Percentiles rank a stretch among this genome's conserved stretches.
Conservation (phyloP, 129 eudicot genomes). For the Smallanthus sonchifolius region DNA sequence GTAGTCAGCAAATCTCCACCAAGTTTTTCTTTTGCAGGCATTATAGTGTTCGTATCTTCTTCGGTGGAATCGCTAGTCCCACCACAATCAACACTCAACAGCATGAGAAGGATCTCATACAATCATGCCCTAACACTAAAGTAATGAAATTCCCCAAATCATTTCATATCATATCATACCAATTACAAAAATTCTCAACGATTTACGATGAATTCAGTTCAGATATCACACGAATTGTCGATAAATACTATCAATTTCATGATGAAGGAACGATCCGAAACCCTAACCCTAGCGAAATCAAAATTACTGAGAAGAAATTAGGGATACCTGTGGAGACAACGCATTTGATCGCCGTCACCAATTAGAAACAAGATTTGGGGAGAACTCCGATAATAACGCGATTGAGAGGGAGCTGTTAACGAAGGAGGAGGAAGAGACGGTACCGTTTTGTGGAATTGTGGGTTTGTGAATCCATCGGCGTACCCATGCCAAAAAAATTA, state of each 20-base stretch:
- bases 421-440: too few relatives aligned
- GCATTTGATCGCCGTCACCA: conserved; percentile 40
- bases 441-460: too few relatives aligned
- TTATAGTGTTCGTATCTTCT: conserved; percentile 27
- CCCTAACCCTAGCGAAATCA: conserved; percentile 34
- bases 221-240: not conserved
- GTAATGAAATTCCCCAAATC: conserved; percentile 1
- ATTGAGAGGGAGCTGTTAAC: too few relatives aligned
- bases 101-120: conserved; percentile 42
- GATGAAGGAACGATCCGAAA: conserved; percentile 5
- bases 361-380: conserved; percentile 9
- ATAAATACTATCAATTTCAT: not conserved
- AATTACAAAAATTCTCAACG: not conserved
- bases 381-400: not conserved
- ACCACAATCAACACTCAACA: conserved; percentile 46
- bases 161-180: conserved; percentile 27
- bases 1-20: conserved; percentile 50
- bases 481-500: too few relatives aligned
- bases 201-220: conserved; percentile 4
- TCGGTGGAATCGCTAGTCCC: conserved; percentile 50
- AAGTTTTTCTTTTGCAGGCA: conserved; percentile 60
- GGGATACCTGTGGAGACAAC: conserved; percentile 52
- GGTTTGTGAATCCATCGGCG: too few relatives aligned
- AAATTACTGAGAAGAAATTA: conserved; percentile 32
- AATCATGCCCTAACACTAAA: conserved; percentile 30